A percentile compares a stretch with the other conserved stretches of the same genome.
Evolutionary conservation across 208 protist genomes (phyloP).

Genomic region (Phytomonas sp.): DNA sequence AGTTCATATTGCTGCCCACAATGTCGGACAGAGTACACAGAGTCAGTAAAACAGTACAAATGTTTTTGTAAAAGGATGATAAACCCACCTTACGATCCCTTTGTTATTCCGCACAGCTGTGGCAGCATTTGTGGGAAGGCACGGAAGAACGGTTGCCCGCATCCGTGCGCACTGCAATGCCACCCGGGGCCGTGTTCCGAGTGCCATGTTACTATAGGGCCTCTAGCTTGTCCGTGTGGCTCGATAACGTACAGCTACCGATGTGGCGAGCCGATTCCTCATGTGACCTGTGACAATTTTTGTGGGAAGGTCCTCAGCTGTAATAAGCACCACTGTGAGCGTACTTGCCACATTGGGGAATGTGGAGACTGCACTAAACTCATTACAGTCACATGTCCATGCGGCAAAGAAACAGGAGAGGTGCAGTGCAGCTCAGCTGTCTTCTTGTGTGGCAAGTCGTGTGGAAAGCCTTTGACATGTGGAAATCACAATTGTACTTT

Average conservation of each 20-base stretch:
- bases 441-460: conserved; percentile 46
- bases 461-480: conserved; percentile 42
- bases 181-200: conserved; percentile 62
- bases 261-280: conserved; percentile 51
- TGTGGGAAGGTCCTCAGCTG: conserved; percentile 47
- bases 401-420: conserved; percentile 20
- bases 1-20: conserved; percentile 27
- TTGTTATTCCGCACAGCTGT: conserved; percentile 73
- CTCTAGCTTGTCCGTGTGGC: conserved; percentile 48
- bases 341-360: conserved; percentile 37
- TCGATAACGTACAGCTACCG: conserved; percentile 51
- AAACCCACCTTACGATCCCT: conserved; percentile 49
- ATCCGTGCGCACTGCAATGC: conserved; percentile 51
- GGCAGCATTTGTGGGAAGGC: conserved; percentile 43
- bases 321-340: conserved; percentile 34
- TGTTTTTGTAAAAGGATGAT: conserved; percentile 71
- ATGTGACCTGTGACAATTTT: conserved; percentile 37
- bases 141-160: conserved; percentile 28
- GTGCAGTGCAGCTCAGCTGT: conserved; percentile 27
- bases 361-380: conserved; percentile 33
- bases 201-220: conserved; percentile 36
- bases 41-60: conserved; percentile 12
- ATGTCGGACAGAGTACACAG: conserved; percentile 29
- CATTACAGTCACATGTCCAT: conserved; percentile 21
- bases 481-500: conserved; percentile 43